Evolutionary conservation across 768 basidiomycete genomes (phyloP).

Genomic region (Gloeopeniophorella convolvens): DNA sequence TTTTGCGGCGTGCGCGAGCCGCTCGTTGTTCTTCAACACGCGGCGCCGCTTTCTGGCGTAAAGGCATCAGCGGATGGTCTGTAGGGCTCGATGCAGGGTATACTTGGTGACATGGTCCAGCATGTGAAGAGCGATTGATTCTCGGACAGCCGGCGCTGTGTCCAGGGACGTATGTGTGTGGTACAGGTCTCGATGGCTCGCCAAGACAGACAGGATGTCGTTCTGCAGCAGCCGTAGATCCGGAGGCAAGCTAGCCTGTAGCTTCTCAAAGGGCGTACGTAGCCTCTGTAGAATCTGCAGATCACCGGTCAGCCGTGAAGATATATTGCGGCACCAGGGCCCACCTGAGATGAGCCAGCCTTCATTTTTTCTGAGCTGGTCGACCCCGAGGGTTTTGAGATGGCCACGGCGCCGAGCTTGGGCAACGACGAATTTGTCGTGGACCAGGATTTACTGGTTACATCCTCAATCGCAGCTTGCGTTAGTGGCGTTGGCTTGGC

Average conservation of each 20-base stretch:
- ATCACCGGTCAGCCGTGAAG: neutral
- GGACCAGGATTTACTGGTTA: conserved; percentile 54
- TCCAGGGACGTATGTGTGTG: conserved; percentile 61
- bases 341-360: conserved; percentile 13
- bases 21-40: conserved; percentile 91
- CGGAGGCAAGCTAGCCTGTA: conserved; percentile 46
- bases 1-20: conserved; percentile 67
- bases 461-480: conserved; percentile 41
- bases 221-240: conserved; percentile 53
- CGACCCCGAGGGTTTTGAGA: conserved; percentile 41
- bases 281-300: conserved; percentile 53
- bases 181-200: conserved; percentile 71
- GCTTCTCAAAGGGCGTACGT: conserved; percentile 44
- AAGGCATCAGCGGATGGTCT: neutral
- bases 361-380: neutral
- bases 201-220: conserved; percentile 58
- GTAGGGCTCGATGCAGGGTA: neutral
- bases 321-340: neutral
- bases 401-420: conserved; percentile 52
- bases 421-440: conserved; percentile 41
- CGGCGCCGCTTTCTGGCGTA: conserved; percentile 79
- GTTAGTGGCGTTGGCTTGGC: conserved; percentile 45
- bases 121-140: conserved; percentile 70
- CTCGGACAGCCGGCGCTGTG: conserved; percentile 53
- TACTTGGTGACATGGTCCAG: conserved; percentile 90